These are phyloP conservation scores for Mortierella sp. DNA, from an alignment of 371 early-diverging fungal genomes.

Conservation along the genomic window DNA sequence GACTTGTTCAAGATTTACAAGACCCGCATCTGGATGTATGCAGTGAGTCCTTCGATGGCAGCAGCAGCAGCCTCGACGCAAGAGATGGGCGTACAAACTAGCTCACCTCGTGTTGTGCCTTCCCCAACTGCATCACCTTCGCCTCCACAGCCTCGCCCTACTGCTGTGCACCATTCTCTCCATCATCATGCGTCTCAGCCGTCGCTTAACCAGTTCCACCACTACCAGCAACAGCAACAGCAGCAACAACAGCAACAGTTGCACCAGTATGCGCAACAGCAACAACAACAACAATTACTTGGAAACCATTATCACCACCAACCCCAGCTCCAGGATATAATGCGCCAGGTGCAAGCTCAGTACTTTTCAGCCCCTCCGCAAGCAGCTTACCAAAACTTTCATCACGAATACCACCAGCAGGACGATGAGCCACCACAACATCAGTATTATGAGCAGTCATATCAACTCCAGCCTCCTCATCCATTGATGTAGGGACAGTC, in stretches of 20 bases:
- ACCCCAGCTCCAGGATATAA: conserved; percentile 26
- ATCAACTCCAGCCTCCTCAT: conserved; percentile 31
- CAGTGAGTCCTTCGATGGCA: conserved; percentile 56
- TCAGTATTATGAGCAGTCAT: conserved; percentile 20
- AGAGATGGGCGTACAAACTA: conserved; percentile 6
- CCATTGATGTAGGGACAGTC: conserved; percentile 14
- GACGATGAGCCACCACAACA: conserved; percentile 9
- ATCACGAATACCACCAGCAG: conserved; percentile 9
- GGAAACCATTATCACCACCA: conserved; percentile 5
- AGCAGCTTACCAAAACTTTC: conserved; percentile 9
- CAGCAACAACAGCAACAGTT: conserved; percentile 12
- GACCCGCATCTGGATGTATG: conserved; percentile 99
- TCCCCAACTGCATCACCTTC: conserved; percentile 21
- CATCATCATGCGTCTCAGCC: conserved; percentile 1
- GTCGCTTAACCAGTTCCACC: neutral
- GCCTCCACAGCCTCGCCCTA: conserved; percentile 14
- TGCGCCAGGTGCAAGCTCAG: conserved; percentile 31
- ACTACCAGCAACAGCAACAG: conserved; percentile 9
- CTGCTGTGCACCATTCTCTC: neutral
- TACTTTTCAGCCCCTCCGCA: conserved; percentile 21
- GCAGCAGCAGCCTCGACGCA: conserved; percentile 4
- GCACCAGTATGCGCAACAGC: conserved; percentile 2
- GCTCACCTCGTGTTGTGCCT: conserved; percentile 1
- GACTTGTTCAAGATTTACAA: conserved; percentile 99
- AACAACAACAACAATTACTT: conserved; percentile 18